Percentiles rank a stretch among this genome's conserved stretches.
These are phyloP conservation scores for Irineochytrium annulatum DNA, from an alignment of 192 early-diverging fungal species.

Conservation along the genomic window DNA sequence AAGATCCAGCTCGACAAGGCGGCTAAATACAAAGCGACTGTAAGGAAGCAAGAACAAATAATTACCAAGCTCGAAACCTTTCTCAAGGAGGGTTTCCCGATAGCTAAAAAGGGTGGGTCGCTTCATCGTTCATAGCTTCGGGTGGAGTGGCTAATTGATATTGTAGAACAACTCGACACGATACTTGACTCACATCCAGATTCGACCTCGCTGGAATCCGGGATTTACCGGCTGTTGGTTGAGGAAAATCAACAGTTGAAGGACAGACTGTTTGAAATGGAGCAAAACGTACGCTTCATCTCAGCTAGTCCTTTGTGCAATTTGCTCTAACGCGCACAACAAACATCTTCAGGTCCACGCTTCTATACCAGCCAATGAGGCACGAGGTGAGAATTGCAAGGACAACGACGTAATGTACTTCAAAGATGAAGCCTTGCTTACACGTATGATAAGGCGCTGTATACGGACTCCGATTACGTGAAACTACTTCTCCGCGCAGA, in stretches of 20 bases:
- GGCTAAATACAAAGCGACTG: constrained; percentile 21
- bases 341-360: not conserved
- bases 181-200: no score
- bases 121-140: not conserved
- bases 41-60: constrained; percentile 42
- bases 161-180: not conserved
- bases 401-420: not conserved
- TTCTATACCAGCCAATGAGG: not conserved
- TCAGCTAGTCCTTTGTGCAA: not conserved
- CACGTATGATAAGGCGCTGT: not conserved
- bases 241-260: constrained; percentile 29
- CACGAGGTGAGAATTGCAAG: not conserved
- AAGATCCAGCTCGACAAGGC: constrained; percentile 1
- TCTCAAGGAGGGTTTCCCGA: constrained; percentile 20
- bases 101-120: constrained; percentile 9
- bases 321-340: no score
- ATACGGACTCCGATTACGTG: constrained; percentile 8
- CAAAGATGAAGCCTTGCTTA: not conserved
- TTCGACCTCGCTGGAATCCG: constrained; percentile 10
- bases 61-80: constrained; percentile 31
- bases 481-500: constrained; percentile 35
- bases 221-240: constrained; percentile 14
- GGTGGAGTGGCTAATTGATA: not conserved
- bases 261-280: constrained; percentile 12
- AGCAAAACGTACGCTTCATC: not conserved